Percentiles rank a stretch among this genome's conserved stretches.
These are phyloP conservation scores for Apophysomyces sp. DNA, from an alignment of 371 early-diverging fungal genomes.

Conservation along the genomic window DNA sequence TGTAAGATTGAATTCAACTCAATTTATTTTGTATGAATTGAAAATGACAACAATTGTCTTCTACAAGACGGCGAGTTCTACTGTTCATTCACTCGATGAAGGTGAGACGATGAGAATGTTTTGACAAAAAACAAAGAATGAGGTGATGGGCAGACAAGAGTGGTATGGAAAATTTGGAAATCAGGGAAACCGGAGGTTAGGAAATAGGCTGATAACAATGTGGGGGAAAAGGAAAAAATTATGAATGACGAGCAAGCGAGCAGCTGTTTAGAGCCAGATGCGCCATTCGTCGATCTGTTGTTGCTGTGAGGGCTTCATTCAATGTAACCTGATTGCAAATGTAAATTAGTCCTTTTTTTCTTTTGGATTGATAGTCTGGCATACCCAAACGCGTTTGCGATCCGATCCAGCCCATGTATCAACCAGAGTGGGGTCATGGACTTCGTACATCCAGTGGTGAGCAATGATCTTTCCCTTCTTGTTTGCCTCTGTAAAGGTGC, in stretches of 20 bases:
- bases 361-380: background rate
- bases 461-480: constrained; percentile 43
- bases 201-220: no score
- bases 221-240: no score
- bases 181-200: no score
- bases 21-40: no score
- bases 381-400: constrained; percentile 39
- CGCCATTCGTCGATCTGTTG: constrained; percentile 35
- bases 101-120: no score
- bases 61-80: no score
- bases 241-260: background rate
- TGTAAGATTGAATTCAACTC: no score
- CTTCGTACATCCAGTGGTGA: constrained; percentile 49
- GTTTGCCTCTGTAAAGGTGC: constrained; percentile 39
- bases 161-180: no score
- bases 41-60: no score
- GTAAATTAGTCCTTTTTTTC: background rate
- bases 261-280: constrained; percentile 30
- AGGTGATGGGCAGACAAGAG: no score
- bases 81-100: no score
- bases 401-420: constrained; percentile 20
- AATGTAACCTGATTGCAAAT: constrained; percentile 22
- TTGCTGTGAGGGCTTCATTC: constrained; percentile 34
- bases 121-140: no score
- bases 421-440: constrained; percentile 24